These are phyloP conservation scores for Volvox africanus DNA, from an alignment of 139 green algal species.

Conservation along the genomic window DNA sequence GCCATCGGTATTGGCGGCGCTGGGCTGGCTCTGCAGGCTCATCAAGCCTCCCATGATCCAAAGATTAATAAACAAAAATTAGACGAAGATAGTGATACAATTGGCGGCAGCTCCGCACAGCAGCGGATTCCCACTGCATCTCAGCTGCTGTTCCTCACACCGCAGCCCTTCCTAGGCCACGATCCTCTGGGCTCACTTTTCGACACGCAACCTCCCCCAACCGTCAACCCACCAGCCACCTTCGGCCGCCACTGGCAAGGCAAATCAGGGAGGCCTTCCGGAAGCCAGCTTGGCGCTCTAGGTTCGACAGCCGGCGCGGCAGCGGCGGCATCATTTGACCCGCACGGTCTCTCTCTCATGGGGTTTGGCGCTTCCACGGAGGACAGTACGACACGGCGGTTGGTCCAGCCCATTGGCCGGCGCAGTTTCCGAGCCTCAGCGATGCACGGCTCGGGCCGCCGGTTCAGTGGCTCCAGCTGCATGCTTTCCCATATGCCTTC, in stretches of 20 bases:
- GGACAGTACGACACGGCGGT: neutral
- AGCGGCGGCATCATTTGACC: neutral
- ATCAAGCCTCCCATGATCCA: too few relatives aligned
- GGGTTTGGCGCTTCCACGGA: neutral
- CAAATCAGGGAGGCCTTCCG: neutral
- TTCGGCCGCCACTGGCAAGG: neutral
- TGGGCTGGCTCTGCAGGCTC: too few relatives aligned
- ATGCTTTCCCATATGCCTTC: neutral
- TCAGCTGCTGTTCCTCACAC: neutral
- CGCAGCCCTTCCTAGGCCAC: neutral
- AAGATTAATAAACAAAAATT: too few relatives aligned
- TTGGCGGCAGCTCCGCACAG: neutral
- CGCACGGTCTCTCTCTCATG: neutral
- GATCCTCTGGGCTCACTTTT: neutral
- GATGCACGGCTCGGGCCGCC: neutral
- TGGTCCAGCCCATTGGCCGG: neutral
- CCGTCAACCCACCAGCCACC: too few relatives aligned
- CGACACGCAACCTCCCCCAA: neutral
- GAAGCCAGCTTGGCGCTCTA: too few relatives aligned
- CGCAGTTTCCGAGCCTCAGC: neutral
- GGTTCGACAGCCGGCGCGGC: too few relatives aligned
- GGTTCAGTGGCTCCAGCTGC: neutral
- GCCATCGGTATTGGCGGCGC: too few relatives aligned
- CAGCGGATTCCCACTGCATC: neutral
- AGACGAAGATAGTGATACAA: too few relatives aligned